phyloP scores from a whole-genome alignment of 441 rosid species.

The Erodium chrysanthum region DNA sequence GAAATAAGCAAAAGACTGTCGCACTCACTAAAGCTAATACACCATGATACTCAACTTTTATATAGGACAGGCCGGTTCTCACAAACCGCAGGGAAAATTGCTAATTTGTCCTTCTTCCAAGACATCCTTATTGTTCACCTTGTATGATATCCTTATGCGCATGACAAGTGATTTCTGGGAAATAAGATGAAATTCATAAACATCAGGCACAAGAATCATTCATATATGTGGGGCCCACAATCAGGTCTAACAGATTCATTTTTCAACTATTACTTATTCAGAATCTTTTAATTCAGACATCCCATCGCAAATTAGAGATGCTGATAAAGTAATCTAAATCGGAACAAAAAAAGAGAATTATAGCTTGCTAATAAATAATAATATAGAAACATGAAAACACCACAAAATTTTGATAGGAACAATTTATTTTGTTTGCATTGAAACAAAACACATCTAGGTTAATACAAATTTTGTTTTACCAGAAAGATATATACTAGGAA shows the following conservation, averaged over 20 bases:
- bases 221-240: not conserved
- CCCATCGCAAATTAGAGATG: too few relatives aligned
- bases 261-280: too few relatives aligned
- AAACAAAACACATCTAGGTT: not conserved
- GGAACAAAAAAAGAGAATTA: not conserved
- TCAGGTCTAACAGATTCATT: too few relatives aligned
- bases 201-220: conserved; percentile 1
- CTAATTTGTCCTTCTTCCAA: conserved; percentile 89
- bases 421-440: not conserved
- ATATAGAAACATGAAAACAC: too few relatives aligned
- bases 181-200: conserved; percentile 16
- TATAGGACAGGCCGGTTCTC: too few relatives aligned
- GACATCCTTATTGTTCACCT: conserved; percentile 54
- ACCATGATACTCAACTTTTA: not conserved
- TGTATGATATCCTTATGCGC: conserved; percentile 87
- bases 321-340: too few relatives aligned
- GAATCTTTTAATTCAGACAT: too few relatives aligned
- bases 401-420: too few relatives aligned
- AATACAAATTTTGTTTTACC: not conserved
- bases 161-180: conserved; percentile 84
- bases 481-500: not conserved
- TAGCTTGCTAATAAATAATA: too few relatives aligned
- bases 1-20: not conserved
- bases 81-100: conserved; percentile 74
- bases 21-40: not conserved